phyloP scores from a whole-genome alignment of 345 rosid genomes.

The Rhizophora mangle region DNA sequence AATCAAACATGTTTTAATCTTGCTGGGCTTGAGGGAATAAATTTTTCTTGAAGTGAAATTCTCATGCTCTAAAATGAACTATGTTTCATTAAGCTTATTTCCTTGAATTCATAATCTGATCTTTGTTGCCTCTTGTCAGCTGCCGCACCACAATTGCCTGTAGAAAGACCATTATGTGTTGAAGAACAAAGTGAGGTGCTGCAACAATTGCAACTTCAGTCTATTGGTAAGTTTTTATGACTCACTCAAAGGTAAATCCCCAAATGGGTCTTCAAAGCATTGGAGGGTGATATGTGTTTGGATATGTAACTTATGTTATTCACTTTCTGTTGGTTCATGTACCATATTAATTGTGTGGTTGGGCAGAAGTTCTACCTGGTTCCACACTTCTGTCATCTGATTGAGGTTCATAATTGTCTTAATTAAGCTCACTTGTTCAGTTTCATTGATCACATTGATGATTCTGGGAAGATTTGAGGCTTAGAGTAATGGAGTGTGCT shows the following conservation, averaged over 20 bases:
- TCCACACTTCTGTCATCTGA: background rate
- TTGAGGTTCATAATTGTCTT: background rate
- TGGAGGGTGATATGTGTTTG: background rate
- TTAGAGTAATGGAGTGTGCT: too few species aligned
- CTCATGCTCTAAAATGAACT: too few species aligned
- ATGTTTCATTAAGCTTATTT: too few species aligned
- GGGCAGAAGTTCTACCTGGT: background rate
- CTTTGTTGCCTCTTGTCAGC: slow-evolving; percentile 29
- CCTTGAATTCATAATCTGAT: too few species aligned
- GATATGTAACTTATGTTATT: background rate
- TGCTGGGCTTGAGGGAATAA: too few species aligned
- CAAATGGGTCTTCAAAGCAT: background rate
- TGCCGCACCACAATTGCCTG: slow-evolving; percentile 21
- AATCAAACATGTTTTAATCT: too few species aligned
- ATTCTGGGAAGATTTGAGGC: too few species aligned
- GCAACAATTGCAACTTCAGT: slow-evolving; percentile 35
- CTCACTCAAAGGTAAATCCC: background rate
- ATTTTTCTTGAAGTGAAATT: too few species aligned
- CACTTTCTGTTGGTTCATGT: too few species aligned
- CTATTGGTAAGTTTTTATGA: slow-evolving; percentile 44
- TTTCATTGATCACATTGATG: too few species aligned
- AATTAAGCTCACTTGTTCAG: background rate
- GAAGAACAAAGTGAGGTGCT: slow-evolving; percentile 45
- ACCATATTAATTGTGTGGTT: too few species aligned
- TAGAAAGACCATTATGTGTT: slow-evolving; percentile 44